Conservation (phyloP, 2,329 filamentous ascomycete genomes). For the Colletotrichum viniferum region DNA sequence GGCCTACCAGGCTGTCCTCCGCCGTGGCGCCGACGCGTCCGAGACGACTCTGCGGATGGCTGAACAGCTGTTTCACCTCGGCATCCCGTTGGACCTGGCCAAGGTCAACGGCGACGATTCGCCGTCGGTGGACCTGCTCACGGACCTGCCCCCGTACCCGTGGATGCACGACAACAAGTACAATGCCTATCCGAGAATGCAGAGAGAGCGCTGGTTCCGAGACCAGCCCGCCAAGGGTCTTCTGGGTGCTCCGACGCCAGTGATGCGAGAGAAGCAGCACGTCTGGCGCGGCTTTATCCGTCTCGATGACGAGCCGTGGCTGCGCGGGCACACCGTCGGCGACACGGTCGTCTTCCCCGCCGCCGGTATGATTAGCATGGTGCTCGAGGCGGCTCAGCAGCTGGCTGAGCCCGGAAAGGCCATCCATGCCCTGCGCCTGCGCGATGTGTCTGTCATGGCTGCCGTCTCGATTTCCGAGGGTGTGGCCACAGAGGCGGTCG, state of each 20-base stretch:
- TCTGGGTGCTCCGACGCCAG: constrained; percentile 26
- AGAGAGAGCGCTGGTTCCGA: neutral
- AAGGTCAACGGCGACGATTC: neutral
- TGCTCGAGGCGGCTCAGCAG: constrained; percentile 14
- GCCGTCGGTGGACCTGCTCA: neutral
- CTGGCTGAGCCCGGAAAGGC: constrained; percentile 3
- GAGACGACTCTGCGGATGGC: constrained; percentile 47
- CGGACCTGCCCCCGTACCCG: constrained; percentile 3
- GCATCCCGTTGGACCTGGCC: neutral
- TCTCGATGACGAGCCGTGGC: constrained; percentile 35
- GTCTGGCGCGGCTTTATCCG: neutral
- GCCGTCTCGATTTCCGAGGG: neutral
- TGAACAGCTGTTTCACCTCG: constrained; percentile 23
- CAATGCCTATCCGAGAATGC: neutral
- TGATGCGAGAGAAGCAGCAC: constrained; percentile 37
- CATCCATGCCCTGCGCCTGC: neutral
- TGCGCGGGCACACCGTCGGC: constrained; percentile 45
- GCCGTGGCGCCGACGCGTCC: neutral
- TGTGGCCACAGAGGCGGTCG: neutral
- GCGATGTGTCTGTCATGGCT: neutral
- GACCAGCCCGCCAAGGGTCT: neutral
- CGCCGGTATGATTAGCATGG: constrained; percentile 39
- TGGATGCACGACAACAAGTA: constrained; percentile 7
- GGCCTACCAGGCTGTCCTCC: neutral
- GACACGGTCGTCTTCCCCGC: constrained; percentile 42